phyloP scores from a whole-genome alignment of 2,329 filamentous ascomycete species.

The Claviceps fusiformis region DNA sequence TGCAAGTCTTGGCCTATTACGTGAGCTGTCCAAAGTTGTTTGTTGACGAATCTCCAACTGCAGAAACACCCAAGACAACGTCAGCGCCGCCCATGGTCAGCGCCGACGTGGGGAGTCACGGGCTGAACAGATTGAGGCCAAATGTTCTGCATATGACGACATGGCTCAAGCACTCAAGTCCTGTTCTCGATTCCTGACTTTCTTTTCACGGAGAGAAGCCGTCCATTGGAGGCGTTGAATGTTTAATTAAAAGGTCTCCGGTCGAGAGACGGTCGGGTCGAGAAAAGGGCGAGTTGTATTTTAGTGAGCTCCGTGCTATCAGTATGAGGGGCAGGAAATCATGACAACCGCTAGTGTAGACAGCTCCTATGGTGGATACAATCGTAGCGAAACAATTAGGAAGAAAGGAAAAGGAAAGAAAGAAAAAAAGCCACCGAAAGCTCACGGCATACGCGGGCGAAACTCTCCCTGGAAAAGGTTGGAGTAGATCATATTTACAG shows the following conservation, averaged over 20 bases:
- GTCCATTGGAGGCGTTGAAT: background rate
- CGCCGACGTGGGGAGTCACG: no score
- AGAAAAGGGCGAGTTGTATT: background rate
- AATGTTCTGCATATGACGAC: background rate
- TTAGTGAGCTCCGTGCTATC: background rate
- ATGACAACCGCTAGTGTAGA: background rate
- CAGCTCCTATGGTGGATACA: background rate
- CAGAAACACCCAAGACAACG: background rate
- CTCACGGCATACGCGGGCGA: background rate
- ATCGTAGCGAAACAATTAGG: background rate
- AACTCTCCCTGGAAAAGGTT: background rate
- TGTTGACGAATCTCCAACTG: background rate
- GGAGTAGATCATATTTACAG: no score
- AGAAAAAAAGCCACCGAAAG: background rate
- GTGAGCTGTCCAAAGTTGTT: no score
- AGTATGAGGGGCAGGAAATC: background rate
- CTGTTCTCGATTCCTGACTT: no score
- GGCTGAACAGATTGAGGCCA: background rate
- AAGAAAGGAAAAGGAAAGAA: no score
- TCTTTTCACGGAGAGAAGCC: background rate
- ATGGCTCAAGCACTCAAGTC: background rate
- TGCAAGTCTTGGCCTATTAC: no score
- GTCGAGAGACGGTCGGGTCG: background rate
- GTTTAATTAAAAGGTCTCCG: conserved; percentile 3
- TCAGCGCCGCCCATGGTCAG: background rate